phyloP scores from a whole-genome alignment of 352 stramenopile species.

The Phytophthora colocasiae region DNA sequence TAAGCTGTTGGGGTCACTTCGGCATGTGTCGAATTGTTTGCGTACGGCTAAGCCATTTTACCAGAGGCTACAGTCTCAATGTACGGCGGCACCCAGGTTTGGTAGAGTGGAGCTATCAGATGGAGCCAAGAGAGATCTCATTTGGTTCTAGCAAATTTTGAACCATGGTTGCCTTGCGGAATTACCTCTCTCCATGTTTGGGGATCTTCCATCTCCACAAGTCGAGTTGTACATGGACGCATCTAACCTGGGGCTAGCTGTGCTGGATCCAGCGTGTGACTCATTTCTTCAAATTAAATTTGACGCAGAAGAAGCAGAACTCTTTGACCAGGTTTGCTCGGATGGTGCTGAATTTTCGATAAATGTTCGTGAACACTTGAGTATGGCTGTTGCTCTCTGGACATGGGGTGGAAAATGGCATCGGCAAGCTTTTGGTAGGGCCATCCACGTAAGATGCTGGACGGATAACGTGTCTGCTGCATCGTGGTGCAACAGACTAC shows the following conservation, averaged over 20 bases:
- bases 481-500: conserved; percentile 23
- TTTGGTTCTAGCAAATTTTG: conserved; percentile 17
- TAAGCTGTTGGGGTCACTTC: conserved; percentile 30
- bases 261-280: conserved; percentile 9
- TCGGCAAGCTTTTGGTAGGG: background rate
- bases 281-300: conserved; percentile 18
- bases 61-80: conserved; percentile 15
- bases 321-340: background rate
- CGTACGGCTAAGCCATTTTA: conserved; percentile 30
- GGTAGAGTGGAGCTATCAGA: background rate
- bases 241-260: conserved; percentile 3
- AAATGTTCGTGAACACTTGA: conserved; percentile 42
- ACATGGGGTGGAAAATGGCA: conserved; percentile 28
- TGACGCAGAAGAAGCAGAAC: background rate
- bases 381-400: conserved; percentile 27
- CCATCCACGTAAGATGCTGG: conserved; percentile 29
- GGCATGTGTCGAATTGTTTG: conserved; percentile 30
- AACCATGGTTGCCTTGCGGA: conserved; percentile 7
- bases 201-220: background rate
- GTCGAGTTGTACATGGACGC: conserved; percentile 27
- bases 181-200: conserved; percentile 17
- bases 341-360: conserved; percentile 27
- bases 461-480: conserved; percentile 40
- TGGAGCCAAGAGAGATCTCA: background rate
- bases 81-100: background rate